phyloP scores from a whole-genome alignment of 179 eudicot species.

The Drosera spatulata region DNA sequence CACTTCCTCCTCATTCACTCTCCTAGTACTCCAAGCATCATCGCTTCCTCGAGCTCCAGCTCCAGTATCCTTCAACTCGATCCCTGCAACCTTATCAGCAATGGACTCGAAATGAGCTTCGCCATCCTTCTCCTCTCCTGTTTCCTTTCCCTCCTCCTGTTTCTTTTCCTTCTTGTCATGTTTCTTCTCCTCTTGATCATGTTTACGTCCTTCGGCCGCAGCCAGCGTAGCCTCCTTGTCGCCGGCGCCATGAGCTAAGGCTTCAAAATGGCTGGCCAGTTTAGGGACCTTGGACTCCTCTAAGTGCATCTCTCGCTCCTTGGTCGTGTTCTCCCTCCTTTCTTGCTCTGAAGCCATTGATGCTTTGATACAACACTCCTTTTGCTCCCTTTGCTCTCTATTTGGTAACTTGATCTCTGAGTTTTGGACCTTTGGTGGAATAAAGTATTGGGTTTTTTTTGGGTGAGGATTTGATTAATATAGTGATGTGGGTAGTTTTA shows the following conservation, averaged over 20 bases:
- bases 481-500: neutral
- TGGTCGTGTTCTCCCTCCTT: conserved; percentile 37
- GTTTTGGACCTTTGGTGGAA: no score
- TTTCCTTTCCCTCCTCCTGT: neutral
- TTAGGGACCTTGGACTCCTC: conserved; percentile 48
- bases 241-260: conserved; percentile 21
- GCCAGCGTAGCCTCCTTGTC: neutral
- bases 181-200: no score
- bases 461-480: neutral
- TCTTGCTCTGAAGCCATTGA: conserved; percentile 56
- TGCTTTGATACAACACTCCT: neutral
- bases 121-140: neutral
- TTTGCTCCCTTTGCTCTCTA: neutral
- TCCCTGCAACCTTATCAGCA: conserved; percentile 2
- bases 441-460: neutral
- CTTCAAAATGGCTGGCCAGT: conserved; percentile 43
- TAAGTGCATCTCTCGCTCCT: conserved; percentile 23
- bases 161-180: neutral
- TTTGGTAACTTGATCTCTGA: no score
- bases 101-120: conserved; percentile 23
- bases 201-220: neutral
- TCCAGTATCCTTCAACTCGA: neutral
- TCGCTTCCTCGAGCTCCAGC: neutral
- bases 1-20: neutral
- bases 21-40: neutral